These are phyloP conservation scores for Tricholoma matsutake DNA, from an alignment of 768 basidiomycete genomes.

Conservation along the genomic window DNA sequence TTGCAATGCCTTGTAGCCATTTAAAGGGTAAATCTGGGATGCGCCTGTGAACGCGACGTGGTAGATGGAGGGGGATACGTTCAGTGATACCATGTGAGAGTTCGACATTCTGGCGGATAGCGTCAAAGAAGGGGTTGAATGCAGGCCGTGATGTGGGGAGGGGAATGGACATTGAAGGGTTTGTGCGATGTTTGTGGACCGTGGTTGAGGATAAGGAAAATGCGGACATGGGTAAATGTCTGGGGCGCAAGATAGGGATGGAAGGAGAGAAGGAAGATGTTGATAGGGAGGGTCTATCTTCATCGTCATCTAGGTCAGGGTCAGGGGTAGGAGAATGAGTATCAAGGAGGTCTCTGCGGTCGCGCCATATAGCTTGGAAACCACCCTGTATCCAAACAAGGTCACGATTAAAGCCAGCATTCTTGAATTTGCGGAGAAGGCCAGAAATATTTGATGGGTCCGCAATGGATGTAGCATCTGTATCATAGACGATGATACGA, in stretches of 20 bases:
- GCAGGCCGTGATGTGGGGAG: conserved; percentile 26
- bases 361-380: conserved; percentile 65
- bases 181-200: conserved; percentile 23
- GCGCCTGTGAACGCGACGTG: conserved; percentile 47
- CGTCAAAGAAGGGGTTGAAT: conserved; percentile 93
- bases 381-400: conserved; percentile 84
- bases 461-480: conserved; percentile 60
- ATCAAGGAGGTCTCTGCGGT: conserved; percentile 51
- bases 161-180: conserved; percentile 18
- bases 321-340: conserved; percentile 46
- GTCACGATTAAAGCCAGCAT: conserved; percentile 49
- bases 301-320: conserved; percentile 49
- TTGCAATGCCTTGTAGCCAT: conserved; percentile 75
- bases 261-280: conserved; percentile 9
- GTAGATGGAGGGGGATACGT: conserved; percentile 70
- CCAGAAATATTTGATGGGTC: conserved; percentile 70
- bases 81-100: conserved; percentile 73
- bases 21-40: conserved; percentile 74
- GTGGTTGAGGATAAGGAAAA: conserved; percentile 55
- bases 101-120: conserved; percentile 85
- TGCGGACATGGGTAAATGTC: conserved; percentile 59
- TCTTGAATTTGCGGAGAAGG: conserved; percentile 71
- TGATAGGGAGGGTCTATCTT: conserved; percentile 17
- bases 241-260: conserved; percentile 44
- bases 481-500: conserved; percentile 82